Evolutionary conservation across 202 grass and related monocot species (phyloP).

Genomic region (Setaria viridis): DNA sequence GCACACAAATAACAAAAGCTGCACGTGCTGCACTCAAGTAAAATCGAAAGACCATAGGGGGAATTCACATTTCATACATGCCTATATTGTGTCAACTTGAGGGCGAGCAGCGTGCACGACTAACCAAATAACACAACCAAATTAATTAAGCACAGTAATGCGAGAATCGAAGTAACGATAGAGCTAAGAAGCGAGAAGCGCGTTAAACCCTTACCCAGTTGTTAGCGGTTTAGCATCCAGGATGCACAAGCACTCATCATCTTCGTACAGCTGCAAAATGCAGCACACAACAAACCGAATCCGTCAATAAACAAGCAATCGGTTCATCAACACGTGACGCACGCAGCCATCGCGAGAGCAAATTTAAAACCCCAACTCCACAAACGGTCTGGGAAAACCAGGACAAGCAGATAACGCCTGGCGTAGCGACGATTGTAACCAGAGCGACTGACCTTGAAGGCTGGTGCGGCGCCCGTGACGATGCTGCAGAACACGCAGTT

Average conservation of each 20-base stretch:
- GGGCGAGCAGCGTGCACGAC: background rate
- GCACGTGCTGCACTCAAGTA: background rate
- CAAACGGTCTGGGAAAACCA: background rate
- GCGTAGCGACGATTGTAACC: background rate
- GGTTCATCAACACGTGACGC: background rate
- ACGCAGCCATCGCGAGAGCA: background rate
- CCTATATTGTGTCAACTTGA: background rate
- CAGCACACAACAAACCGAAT: slow-evolving; percentile 25
- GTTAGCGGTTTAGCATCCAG: slow-evolving; percentile 78
- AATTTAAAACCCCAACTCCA: background rate
- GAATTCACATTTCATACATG: background rate
- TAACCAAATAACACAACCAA: background rate
- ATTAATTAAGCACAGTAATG: slow-evolving; percentile 8
- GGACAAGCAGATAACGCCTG: background rate
- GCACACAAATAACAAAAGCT: background rate
- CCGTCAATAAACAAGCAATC: slow-evolving; percentile 1
- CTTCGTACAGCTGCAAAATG: slow-evolving; percentile 82
- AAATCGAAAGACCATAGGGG: background rate
- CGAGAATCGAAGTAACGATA: background rate
- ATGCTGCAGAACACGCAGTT: slow-evolving; percentile 79
- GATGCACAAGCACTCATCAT: slow-evolving; percentile 86
- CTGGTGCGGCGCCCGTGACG: slow-evolving; percentile 53
- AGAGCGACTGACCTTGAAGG: slow-evolving; percentile 57
- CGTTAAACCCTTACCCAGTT: slow-evolving; percentile 57
- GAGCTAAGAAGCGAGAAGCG: background rate